Conservation (phyloP, 2,329 filamentous ascomycete genomes). For the Xylaria sp. region DNA sequence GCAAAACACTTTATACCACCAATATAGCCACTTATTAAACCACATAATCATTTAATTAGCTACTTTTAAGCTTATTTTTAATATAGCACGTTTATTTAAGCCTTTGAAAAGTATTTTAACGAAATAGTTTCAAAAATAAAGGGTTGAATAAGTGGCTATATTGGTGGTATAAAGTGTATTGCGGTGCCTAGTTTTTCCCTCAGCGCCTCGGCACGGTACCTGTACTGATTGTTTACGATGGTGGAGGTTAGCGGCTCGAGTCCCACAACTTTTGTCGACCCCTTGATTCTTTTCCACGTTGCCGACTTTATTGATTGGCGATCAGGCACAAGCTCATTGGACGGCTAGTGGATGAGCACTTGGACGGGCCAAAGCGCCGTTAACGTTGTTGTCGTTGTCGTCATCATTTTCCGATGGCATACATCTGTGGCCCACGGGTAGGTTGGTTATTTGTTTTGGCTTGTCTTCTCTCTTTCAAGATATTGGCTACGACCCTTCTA, state of each 20-base stretch:
- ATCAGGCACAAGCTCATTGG: background rate
- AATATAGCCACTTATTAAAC: no score
- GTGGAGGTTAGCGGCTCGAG: background rate
- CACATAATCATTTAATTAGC: no score
- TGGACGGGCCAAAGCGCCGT: background rate
- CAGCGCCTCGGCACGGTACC: no score
- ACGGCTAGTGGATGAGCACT: background rate
- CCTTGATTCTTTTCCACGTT: constrained; percentile 20
- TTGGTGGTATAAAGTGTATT: no score
- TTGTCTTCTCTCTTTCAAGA: background rate
- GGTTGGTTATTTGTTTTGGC: background rate
- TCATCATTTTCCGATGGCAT: background rate
- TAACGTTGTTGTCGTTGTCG: background rate
- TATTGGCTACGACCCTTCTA: background rate
- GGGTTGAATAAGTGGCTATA: no score
- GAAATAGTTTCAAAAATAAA: no score
- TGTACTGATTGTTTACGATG: background rate
- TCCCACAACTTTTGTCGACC: constrained; percentile 20
- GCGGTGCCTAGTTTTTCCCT: no score
- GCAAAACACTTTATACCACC: no score
- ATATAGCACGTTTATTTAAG: no score
- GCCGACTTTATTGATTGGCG: background rate
- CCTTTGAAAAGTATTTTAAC: no score
- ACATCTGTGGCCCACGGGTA: no score
- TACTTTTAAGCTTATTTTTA: no score